These are phyloP conservation scores for Epichloe sibirici DNA, from an alignment of 2,329 filamentous ascomycete species.

Conservation along the genomic window DNA sequence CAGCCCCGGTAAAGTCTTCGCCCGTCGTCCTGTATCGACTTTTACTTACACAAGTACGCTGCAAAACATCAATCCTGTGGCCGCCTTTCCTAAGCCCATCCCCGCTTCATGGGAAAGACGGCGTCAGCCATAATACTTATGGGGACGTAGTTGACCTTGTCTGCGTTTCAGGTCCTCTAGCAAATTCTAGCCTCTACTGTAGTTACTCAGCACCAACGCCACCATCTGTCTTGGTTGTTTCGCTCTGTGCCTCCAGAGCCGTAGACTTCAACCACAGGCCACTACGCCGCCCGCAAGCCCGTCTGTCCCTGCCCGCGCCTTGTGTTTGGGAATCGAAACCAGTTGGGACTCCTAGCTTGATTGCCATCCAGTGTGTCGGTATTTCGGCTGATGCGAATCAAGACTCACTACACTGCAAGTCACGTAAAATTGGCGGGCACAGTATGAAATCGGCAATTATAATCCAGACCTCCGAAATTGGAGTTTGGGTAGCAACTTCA, in stretches of 20 bases:
- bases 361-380: background rate
- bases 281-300: too few relatives aligned
- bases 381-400: background rate
- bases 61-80: too few relatives aligned
- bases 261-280: background rate
- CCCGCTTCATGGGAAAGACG: too few relatives aligned
- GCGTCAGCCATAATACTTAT: too few relatives aligned
- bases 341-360: background rate
- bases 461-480: background rate
- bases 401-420: background rate
- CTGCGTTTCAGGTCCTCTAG: conserved; percentile 3
- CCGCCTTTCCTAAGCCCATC: too few relatives aligned
- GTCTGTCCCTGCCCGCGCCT: background rate
- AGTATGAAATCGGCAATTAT: background rate
- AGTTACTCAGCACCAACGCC: background rate
- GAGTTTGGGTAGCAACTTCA: background rate
- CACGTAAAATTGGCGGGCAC: background rate
- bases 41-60: too few relatives aligned
- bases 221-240: background rate
- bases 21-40: too few relatives aligned
- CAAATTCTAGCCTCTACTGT: too few relatives aligned
- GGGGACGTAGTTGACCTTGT: background rate
- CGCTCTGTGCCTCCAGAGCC: background rate
- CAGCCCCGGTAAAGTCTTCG: too few relatives aligned
- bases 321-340: background rate